Evolutionary conservation across 2,329 filamentous ascomycete genomes (phyloP).

Genomic region (Paracorniculantispora psalliotae): DNA sequence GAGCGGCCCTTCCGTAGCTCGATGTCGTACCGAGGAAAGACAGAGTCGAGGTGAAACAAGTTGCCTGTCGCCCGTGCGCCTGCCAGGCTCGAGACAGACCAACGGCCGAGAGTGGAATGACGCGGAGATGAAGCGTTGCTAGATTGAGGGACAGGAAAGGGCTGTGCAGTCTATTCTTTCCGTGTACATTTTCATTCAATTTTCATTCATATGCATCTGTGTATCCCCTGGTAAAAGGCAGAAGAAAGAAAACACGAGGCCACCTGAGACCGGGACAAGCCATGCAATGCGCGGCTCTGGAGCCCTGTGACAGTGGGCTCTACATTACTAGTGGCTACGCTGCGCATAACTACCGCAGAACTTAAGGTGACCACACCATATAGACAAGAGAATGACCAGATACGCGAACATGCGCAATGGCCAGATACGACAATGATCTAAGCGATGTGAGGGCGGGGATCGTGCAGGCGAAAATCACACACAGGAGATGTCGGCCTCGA

Average conservation of each 20-base stretch:
- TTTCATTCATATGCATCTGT: not conserved
- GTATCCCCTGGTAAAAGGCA: not conserved
- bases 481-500: too few relatives aligned
- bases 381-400: too few relatives aligned
- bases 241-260: not conserved
- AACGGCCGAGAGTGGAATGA: not conserved
- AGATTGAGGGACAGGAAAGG: not conserved
- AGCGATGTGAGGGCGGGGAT: too few relatives aligned
- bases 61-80: not conserved
- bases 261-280: not conserved
- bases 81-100: not conserved
- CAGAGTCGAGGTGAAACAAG: not conserved
- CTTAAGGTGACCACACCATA: too few relatives aligned
- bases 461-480: too few relatives aligned
- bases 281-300: not conserved
- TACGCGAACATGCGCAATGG: too few relatives aligned
- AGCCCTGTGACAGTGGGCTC: not conserved
- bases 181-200: not conserved
- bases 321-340: not conserved
- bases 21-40: not conserved
- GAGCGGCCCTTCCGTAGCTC: not conserved
- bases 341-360: not conserved
- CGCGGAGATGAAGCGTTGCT: not conserved
- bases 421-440: too few relatives aligned
- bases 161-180: not conserved